phyloP scores from a whole-genome alignment of 768 basidiomycete genomes.

The Phlebiopsis gigantea region DNA sequence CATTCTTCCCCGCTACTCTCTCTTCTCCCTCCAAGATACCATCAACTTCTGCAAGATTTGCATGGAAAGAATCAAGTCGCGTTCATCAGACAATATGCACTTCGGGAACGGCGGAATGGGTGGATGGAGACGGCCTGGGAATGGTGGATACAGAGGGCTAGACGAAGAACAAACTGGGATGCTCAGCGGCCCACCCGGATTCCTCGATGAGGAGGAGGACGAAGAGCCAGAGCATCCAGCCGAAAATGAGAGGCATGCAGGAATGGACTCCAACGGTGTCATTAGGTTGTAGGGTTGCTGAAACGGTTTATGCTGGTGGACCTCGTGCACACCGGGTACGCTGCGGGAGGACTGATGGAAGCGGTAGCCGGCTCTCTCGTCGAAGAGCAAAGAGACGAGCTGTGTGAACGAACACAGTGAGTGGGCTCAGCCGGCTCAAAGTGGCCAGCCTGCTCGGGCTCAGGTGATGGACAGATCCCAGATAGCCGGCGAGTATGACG shows the following conservation, averaged over 20 bases:
- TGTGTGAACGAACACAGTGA: not conserved
- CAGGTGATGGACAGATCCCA: not conserved
- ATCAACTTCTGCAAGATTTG: conserved; percentile 19
- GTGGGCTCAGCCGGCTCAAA: not conserved
- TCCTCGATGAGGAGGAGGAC: conserved; percentile 26
- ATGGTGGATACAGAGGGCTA: conserved; percentile 21
- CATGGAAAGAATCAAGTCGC: conserved; percentile 17
- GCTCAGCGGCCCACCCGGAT: conserved; percentile 24
- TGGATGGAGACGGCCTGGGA: conserved; percentile 9
- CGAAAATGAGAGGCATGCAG: conserved; percentile 6
- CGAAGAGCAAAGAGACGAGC: not conserved
- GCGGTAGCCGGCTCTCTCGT: not conserved
- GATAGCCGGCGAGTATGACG: not conserved
- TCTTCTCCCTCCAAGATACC: conserved; percentile 25
- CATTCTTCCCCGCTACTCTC: conserved; percentile 61
- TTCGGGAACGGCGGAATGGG: conserved; percentile 19
- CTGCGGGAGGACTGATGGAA: not conserved
- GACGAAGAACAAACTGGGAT: conserved; percentile 24
- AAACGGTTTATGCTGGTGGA: conserved; percentile 2
- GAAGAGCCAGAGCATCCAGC: conserved; percentile 10
- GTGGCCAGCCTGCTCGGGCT: not conserved
- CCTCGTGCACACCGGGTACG: not conserved
- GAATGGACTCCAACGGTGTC: conserved; percentile 22
- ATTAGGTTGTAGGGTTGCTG: conserved; percentile 21
- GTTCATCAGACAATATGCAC: conserved; percentile 20